Percentiles rank a stretch among this genome's conserved stretches.
Evolutionary conservation across 2,329 filamentous ascomycete genomes (phyloP).

Genomic region (Dryadomyces quercus-mongolicae): DNA sequence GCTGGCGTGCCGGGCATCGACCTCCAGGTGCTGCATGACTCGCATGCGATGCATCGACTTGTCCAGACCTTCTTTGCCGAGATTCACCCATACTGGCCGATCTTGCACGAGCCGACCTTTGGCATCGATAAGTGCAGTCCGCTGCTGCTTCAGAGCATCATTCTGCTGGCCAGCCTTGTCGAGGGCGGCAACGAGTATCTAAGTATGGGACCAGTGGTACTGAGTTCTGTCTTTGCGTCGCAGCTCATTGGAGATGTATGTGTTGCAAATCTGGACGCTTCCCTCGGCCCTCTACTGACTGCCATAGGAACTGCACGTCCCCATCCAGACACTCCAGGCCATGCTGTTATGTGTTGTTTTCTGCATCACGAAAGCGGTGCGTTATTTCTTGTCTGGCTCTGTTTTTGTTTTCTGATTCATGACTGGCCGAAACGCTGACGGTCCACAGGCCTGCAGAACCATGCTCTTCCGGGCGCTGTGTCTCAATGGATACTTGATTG

Average conservation of each 20-base stretch:
- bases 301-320: not conserved
- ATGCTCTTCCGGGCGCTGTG: constrained; percentile 1
- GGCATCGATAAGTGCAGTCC: not conserved
- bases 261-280: not conserved
- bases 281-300: not conserved
- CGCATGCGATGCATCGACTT: not conserved
- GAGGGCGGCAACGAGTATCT: not conserved
- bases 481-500: constrained; percentile 1
- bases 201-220: not conserved
- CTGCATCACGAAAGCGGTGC: not conserved
- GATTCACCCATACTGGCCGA: constrained; percentile 1
- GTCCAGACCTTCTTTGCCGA: constrained; percentile 1
- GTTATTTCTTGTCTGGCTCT: no score
- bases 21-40: not conserved
- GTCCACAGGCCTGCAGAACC: not conserved
- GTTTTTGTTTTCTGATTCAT: no score
- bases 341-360: constrained; percentile 4
- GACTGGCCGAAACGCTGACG: not conserved
- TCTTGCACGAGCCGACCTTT: constrained; percentile 5
- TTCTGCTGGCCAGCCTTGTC: not conserved
- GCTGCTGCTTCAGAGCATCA: constrained; percentile 1
- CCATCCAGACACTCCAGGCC: constrained; percentile 3
- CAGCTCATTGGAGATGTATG: constrained; percentile 1
- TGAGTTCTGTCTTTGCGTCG: not conserved
- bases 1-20: not conserved